Percentiles rank a stretch among this genome's conserved stretches.
Evolutionary conservation across 2,329 filamentous ascomycete genomes (phyloP).

Genomic region (Trichocomaceae sp.): DNA sequence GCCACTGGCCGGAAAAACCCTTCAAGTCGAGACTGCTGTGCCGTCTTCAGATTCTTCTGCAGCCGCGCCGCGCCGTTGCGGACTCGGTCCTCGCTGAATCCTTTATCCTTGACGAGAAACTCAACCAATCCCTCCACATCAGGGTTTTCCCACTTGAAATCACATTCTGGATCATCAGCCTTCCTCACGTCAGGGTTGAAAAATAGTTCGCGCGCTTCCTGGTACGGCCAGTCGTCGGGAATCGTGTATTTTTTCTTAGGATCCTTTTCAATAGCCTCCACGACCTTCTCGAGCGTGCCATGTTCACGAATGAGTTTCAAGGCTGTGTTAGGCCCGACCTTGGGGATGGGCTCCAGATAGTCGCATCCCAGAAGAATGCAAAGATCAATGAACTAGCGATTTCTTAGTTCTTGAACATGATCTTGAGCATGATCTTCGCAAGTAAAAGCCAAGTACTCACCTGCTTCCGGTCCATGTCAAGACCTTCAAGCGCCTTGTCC

Average conservation of each 20-base stretch:
- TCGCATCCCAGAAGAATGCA: constrained; percentile 97
- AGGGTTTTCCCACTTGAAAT: constrained; percentile 96
- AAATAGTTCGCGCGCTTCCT: constrained; percentile 87
- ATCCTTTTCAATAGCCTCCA: constrained; percentile 71
- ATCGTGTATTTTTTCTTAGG: constrained; percentile 73
- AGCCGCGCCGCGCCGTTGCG: constrained; percentile 69
- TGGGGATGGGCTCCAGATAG: constrained; percentile 93
- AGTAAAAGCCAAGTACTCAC: constrained; percentile 39
- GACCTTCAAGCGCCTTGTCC: constrained; percentile 75
- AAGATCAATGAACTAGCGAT: constrained; percentile 78
- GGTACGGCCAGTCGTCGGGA: constrained; percentile 94
- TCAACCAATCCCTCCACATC: constrained; percentile 84
- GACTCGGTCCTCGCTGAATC: constrained; percentile 93
- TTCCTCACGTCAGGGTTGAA: constrained; percentile 79
- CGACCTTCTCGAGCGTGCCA: constrained; percentile 76
- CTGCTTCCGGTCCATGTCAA: constrained; percentile 82
- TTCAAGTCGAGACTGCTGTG: constrained; percentile 84
- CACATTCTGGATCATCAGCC: constrained; percentile 78
- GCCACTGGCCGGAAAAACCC: constrained; percentile 94
- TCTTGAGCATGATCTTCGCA: background rate
- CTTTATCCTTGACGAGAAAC: constrained; percentile 88
- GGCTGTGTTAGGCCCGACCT: constrained; percentile 84
- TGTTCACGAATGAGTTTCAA: constrained; percentile 92
- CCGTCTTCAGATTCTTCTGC: constrained; percentile 83
- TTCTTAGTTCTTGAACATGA: too few species aligned